Base-by-base conservation (phyloP, 176 grass and related monocot genomes). In the Avena atlantica region DNA sequence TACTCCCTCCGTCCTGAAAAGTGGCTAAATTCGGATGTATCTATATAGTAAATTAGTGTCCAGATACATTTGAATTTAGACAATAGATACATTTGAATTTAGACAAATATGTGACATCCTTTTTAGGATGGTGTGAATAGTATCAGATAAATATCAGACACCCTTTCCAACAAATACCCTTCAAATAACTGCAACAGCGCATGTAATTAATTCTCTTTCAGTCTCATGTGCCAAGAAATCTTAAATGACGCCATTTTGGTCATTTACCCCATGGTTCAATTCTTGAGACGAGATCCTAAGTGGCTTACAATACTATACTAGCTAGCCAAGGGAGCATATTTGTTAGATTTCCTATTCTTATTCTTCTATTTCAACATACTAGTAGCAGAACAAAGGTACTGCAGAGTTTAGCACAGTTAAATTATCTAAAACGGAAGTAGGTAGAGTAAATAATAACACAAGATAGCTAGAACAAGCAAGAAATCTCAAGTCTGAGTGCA, bases 121-220 rank as follows among this genome's bases (percentile, higher is more conserved):
- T 42, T 42, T 42, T 42, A 42, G 40, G 40, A 42, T 42, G 40
- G 40, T 7, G 40, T 42, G 40, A 62, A 63, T 53, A 21, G 71
- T 42, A 81, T 15, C 0, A 52, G 62, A 47, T 71, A 79, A 10
- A 79, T 83, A 70, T 70, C 11, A 16, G 21, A 65, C 59, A 24
- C 20, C 17, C 20, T 83, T 58, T 25, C 12, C 73, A 42, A 74
- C 82, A 84, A 60, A 61, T 74, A 84, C 36, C 69, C 52, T 49
- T 75, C 24, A 34, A 42, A 72, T 29, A 67, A 69, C 45, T 12
- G 19, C 16, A 51, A 23, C 12, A 40, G 36, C 36, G 21, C 23
- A 13, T 72, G 55, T 61, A 66, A 47, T 81, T 72, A 13, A 76
- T 50, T 82, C 7, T 21, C 27, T 27, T 25, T 65, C 16, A 6